These are phyloP conservation scores for Yamadazyma jaroonii DNA, from an alignment of 1,139 yeast genomes.

Conservation along the genomic window DNA sequence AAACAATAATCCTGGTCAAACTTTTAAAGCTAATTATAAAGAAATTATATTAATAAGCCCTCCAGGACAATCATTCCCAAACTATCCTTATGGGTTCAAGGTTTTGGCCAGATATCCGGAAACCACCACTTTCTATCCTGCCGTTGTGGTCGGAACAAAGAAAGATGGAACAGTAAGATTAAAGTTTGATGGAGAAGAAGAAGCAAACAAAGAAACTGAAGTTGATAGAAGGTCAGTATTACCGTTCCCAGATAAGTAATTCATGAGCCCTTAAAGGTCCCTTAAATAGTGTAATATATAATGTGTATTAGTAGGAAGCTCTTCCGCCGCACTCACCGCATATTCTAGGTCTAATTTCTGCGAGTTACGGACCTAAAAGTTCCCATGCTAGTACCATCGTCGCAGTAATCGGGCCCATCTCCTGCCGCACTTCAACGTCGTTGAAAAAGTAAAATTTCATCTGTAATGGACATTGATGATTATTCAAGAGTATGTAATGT, in stretches of 20 bases:
- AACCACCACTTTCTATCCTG: constrained; percentile 94
- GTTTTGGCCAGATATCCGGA: constrained; percentile 96
- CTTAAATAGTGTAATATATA: background rate
- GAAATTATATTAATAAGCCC: constrained; percentile 64
- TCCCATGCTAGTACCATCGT: background rate
- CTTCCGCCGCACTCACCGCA: too few species aligned
- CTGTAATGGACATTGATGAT: constrained; percentile 49
- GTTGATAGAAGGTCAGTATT: constrained; percentile 82
- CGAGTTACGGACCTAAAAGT: too few species aligned
- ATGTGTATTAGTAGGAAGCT: too few species aligned
- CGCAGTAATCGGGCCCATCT: background rate
- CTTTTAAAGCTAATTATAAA: constrained; percentile 77
- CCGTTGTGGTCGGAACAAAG: constrained; percentile 79
- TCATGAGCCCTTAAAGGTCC: too few species aligned
- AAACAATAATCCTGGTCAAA: constrained; percentile 82
- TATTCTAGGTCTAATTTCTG: too few species aligned
- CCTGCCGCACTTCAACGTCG: background rate
- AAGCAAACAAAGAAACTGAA: constrained; percentile 91
- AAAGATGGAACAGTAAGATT: constrained; percentile 77
- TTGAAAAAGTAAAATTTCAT: constrained; percentile 2
- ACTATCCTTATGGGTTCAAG: constrained; percentile 71
- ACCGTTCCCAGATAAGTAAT: constrained; percentile 59
- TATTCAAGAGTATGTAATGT: constrained; percentile 55
- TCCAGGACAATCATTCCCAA: constrained; percentile 33
- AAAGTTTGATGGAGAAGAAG: constrained; percentile 96